Evolutionary conservation across 805 yeast genomes (phyloP).

Genomic region (Zygosaccharomyces gambellarensis): DNA sequence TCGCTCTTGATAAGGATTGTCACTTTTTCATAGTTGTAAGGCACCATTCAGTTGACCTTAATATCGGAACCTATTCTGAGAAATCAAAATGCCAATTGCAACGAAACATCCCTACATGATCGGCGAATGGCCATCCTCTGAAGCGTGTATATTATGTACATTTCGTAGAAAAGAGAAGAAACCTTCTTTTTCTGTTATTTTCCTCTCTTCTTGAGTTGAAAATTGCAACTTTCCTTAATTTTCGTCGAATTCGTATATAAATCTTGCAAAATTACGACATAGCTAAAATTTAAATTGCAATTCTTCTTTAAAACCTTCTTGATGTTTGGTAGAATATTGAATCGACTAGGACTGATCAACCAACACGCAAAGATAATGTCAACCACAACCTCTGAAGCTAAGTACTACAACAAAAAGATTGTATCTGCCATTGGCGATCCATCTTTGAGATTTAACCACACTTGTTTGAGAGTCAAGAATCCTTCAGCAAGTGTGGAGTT

Average conservation of each 20-base stretch:
- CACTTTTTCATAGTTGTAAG: neutral
- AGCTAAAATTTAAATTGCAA: neutral
- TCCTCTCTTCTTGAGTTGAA: neutral
- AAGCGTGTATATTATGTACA: neutral
- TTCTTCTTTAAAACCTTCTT: neutral
- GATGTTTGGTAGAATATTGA: slow-evolving; percentile 4
- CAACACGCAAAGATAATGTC: slow-evolving; percentile 16
- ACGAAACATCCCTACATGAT: slow-evolving; percentile 1
- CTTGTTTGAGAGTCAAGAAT: slow-evolving; percentile 77
- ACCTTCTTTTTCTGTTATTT: neutral
- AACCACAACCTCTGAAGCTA: slow-evolving; percentile 8
- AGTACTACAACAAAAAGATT: slow-evolving; percentile 16
- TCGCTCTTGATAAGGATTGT: neutral
- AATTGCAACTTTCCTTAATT: neutral
- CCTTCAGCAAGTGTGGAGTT: slow-evolving; percentile 68
- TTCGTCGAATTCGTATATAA: neutral
- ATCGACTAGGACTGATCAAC: slow-evolving; percentile 2
- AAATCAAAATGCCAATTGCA: neutral
- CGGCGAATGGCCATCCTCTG: neutral
- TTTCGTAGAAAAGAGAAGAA: neutral
- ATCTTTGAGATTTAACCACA: slow-evolving; percentile 50
- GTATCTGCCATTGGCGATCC: slow-evolving; percentile 23
- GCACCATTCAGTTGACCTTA: neutral
- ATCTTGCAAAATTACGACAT: neutral
- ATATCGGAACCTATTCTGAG: neutral